phyloP scores from a whole-genome alignment of 2,329 filamentous ascomycete species.

The Curvularia sp. region DNA sequence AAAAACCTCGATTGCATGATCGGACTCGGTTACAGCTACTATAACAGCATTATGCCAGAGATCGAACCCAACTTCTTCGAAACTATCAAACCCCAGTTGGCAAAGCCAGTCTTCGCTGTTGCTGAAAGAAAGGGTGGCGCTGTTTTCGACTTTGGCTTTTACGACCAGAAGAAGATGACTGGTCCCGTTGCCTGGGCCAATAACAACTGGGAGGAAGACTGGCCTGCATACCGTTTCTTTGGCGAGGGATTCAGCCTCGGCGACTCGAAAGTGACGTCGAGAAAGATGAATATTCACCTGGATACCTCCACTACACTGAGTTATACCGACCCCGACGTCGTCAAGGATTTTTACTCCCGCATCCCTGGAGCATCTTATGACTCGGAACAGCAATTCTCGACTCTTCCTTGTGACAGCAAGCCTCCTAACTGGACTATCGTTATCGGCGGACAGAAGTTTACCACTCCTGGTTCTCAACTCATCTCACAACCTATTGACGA shows the following conservation, averaged over 20 bases:
- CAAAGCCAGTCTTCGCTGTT: neutral
- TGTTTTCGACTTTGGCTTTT: slow-evolving; percentile 3
- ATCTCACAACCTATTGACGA: neutral
- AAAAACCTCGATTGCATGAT: neutral
- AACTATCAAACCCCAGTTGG: neutral
- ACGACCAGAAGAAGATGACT: neutral
- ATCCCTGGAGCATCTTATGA: neutral
- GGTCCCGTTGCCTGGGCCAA: neutral
- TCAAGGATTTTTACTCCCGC: neutral
- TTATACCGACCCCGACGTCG: neutral
- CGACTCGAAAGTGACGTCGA: neutral
- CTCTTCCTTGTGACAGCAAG: neutral
- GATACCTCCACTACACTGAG: neutral
- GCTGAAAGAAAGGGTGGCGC: neutral
- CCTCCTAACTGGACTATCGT: neutral
- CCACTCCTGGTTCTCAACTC: neutral
- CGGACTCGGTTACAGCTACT: neutral
- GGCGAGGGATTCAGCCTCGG: slow-evolving; percentile 1
- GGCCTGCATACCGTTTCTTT: neutral
- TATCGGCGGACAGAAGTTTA: neutral
- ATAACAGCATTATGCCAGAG: neutral
- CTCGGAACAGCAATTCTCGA: neutral
- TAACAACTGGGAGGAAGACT: neutral
- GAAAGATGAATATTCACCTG: neutral
- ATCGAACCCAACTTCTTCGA: slow-evolving; percentile 1